Evolutionary conservation across 345 rosid species (phyloP), one percentile per base, ranked within the genome.

Genomic region (Anastatica hierochuntica): DNA sequence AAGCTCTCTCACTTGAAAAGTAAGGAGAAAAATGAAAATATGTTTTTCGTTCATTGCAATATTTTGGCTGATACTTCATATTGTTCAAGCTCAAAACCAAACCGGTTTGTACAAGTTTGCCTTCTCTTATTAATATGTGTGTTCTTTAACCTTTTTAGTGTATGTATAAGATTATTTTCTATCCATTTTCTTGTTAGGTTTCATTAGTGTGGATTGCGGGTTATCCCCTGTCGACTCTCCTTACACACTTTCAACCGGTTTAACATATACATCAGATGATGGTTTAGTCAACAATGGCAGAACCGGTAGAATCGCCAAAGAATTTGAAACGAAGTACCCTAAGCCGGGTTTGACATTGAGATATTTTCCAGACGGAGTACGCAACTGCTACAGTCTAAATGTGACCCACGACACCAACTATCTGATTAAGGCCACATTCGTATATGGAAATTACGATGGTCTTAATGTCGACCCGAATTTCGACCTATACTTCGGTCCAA

Each of bases 391-490:
- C 52, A 58, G 2, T 8, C 48, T 65, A 26, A 49, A 65, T 50
- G 64, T 65, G 1, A 57, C 70, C n/a, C 29, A 15, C 7, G 59
- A 41, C 58, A 58, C 58, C 17, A 58, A 35, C 12, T 65, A 65
- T 43, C 1, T 65, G 24, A 65, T 65, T 11, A 65, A 17, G n/a
- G n/a, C n/a, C n/a, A n/a, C n/a, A n/a, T n/a, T n/a, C n/a, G n/a
- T n/a, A n/a, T n/a, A n/a, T n/a, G 70, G 70, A 36, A 58, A 65
- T 4, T 65, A 65, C 24, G 70, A 64, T 47, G 43, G 50, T 56
- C 56, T 26, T 38, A 23, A 30, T 8, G 11, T 38, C 4, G n/a
- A 12, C 1, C 69, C 69, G 4, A 40, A 46, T 6, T 64, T 64
- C 12, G 69, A 64, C 53, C 36, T 64, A 13, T 56, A 64, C 49